These are phyloP conservation scores for Gnetum montanum DNA, from an alignment of 75 land plant species.

Conservation along the genomic window DNA sequence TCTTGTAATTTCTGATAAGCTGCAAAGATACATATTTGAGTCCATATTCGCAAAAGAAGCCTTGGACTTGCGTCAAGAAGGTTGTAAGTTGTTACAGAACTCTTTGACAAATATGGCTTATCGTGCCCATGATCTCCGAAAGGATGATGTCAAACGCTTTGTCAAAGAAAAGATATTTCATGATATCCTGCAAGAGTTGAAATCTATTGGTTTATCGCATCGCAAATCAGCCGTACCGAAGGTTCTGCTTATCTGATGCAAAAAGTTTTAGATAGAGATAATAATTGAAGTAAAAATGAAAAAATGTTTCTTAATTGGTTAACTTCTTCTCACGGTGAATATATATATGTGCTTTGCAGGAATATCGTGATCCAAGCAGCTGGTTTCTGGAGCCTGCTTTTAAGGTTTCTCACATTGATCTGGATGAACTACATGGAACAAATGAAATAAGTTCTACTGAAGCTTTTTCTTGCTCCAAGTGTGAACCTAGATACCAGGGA, in stretches of 20 bases:
- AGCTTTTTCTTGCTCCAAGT: no score
- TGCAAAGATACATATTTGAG: not conserved
- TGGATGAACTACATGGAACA: no score
- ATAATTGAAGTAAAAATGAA: no score
- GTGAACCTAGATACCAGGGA: not conserved
- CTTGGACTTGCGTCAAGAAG: constrained; percentile 14
- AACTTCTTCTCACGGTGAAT: constrained; percentile 4
- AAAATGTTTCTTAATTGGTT: constrained; percentile 3
- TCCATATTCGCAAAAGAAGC: constrained; percentile 13
- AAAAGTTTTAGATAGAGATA: no score
- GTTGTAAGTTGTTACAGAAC: constrained; percentile 26
- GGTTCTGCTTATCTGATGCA: no score
- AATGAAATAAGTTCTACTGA: no score
- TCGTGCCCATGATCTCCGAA: constrained; percentile 40
- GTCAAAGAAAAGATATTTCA: constrained; percentile 60
- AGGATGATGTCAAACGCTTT: constrained; percentile 29
- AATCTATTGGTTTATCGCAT: constrained; percentile 56
- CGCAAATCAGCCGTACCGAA: constrained; percentile 40
- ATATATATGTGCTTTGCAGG: constrained; percentile 6
- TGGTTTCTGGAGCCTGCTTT: constrained; percentile 57
- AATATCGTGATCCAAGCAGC: constrained; percentile 15
- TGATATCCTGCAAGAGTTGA: constrained; percentile 49
- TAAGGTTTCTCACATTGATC: constrained; percentile 43
- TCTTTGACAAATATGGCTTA: constrained; percentile 23
- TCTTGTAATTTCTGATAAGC: constrained; percentile 1